Evolutionary conservation across 2,329 filamentous ascomycete genomes (phyloP).

Genomic region (Phaeosphaeria sp.): DNA sequence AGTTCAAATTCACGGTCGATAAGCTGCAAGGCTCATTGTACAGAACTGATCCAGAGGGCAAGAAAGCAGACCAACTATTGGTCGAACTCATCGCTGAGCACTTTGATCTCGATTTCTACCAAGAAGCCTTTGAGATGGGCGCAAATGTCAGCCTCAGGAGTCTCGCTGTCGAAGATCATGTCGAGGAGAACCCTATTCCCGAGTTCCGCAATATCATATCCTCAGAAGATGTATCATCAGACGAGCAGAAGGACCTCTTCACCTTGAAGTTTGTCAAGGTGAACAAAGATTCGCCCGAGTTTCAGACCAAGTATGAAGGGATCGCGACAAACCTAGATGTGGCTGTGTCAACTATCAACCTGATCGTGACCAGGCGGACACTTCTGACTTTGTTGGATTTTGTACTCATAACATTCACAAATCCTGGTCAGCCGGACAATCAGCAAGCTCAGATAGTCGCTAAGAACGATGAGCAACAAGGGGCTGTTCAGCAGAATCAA

Average conservation of each 20-base stretch:
- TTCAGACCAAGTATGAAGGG: constrained; percentile 88
- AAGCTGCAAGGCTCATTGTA: constrained; percentile 92
- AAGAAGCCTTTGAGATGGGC: constrained; percentile 89
- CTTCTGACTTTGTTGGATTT: constrained; percentile 93
- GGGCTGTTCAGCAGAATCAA: constrained; percentile 45
- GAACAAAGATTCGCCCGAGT: constrained; percentile 89
- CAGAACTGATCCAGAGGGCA: constrained; percentile 79
- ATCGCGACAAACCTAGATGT: constrained; percentile 93
- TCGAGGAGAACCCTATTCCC: constrained; percentile 80
- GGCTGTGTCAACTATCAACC: constrained; percentile 91
- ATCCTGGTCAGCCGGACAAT: constrained; percentile 58
- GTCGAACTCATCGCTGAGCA: constrained; percentile 90
- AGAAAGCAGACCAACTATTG: constrained; percentile 78
- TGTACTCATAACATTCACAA: constrained; percentile 88
- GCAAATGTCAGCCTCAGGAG: constrained; percentile 89
- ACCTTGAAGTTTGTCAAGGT: constrained; percentile 89
- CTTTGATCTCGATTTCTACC: constrained; percentile 86
- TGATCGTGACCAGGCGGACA: constrained; percentile 92
- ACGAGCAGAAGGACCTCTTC: constrained; percentile 81
- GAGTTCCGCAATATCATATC: constrained; percentile 99
- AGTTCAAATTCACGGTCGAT: constrained; percentile 96
- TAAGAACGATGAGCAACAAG: constrained; percentile 42
- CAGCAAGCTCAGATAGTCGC: constrained; percentile 38
- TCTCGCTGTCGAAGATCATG: constrained; percentile 90
- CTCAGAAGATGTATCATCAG: constrained; percentile 74